A percentile compares a stretch with the other conserved stretches of the same genome.
Conservation (phyloP, 177 flowering plant genomes). For the Vitis hybrid region DNA sequence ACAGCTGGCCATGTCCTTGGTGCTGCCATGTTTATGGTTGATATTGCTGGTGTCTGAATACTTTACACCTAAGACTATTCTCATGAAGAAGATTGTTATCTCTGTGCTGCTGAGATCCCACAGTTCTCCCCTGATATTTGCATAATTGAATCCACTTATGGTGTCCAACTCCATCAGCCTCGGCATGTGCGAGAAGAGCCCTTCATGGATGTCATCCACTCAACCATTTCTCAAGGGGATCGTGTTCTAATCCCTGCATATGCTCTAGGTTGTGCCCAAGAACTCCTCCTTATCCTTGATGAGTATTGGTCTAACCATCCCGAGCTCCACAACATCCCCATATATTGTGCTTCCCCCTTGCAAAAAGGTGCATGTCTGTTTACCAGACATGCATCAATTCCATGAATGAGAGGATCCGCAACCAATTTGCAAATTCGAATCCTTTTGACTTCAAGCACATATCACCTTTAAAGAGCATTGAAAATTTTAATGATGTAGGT, state of each 20-base stretch:
- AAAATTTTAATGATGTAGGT: no score
- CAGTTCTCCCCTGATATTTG: no score
- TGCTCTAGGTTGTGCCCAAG: constrained; percentile 98
- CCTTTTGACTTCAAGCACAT: constrained; percentile 24
- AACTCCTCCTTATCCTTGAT: constrained; percentile 89
- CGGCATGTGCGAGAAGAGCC: constrained; percentile 78
- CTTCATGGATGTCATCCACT: constrained; percentile 91
- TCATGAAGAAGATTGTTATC: constrained; percentile 96
- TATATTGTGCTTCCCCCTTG: constrained; percentile 97
- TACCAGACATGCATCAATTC: constrained; percentile 92
- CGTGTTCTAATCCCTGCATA: constrained; percentile 94
- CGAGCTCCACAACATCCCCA: constrained; percentile 88
- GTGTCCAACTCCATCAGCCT: constrained; percentile 93
- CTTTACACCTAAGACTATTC: constrained; percentile 98
- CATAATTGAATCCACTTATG: constrained; percentile 61
- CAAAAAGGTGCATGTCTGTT: constrained; percentile 88
- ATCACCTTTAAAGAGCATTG: no score
- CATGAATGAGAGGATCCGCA: constrained; percentile 91
- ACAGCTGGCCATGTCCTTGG: constrained; percentile 99
- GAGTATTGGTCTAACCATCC: constrained; percentile 95
- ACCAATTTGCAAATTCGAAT: constrained; percentile 72
- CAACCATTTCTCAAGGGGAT: constrained; percentile 84
- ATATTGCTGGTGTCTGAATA: constrained; percentile 94
- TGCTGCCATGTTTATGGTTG: constrained; percentile 99
- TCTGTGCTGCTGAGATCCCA: constrained; percentile 7